phyloP scores from a whole-genome alignment of 768 basidiomycete species.

The Pleurotus cornucopiae region DNA sequence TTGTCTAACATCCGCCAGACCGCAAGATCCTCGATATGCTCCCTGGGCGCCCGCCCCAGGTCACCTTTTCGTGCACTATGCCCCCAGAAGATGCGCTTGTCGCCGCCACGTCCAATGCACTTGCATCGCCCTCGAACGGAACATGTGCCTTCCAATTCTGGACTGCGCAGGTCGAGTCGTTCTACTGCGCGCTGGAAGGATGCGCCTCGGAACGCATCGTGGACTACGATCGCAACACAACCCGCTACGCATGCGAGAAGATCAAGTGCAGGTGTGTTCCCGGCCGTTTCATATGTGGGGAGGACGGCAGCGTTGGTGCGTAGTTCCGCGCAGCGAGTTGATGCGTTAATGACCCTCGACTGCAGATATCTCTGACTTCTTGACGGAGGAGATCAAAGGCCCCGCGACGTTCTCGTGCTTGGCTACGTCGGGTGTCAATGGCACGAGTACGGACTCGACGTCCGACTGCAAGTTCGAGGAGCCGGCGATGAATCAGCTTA shows the following conservation, averaged over 20 bases:
- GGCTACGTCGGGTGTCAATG: background rate
- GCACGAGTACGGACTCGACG: constrained; percentile 31
- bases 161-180: constrained; percentile 92
- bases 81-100: background rate
- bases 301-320: constrained; percentile 89
- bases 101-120: background rate
- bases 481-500: constrained; percentile 94
- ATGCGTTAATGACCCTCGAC: background rate
- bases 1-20: constrained; percentile 40
- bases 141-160: constrained; percentile 97
- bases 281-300: constrained; percentile 90
- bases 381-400: constrained; percentile 84
- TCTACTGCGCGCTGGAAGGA: constrained; percentile 83
- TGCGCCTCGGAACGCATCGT: constrained; percentile 49
- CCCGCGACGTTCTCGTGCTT: constrained; percentile 83
- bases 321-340: constrained; percentile 10
- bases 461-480: constrained; percentile 88
- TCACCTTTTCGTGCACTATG: constrained; percentile 81
- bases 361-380: constrained; percentile 90
- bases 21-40: constrained; percentile 91
- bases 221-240: constrained; percentile 66
- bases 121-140: constrained; percentile 20
- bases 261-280: constrained; percentile 94
- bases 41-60: constrained; percentile 88
- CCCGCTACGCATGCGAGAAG: constrained; percentile 74